Evolutionary conservation across 2,329 filamentous ascomycete genomes (phyloP).

Genomic region (Diplodia seriata): DNA sequence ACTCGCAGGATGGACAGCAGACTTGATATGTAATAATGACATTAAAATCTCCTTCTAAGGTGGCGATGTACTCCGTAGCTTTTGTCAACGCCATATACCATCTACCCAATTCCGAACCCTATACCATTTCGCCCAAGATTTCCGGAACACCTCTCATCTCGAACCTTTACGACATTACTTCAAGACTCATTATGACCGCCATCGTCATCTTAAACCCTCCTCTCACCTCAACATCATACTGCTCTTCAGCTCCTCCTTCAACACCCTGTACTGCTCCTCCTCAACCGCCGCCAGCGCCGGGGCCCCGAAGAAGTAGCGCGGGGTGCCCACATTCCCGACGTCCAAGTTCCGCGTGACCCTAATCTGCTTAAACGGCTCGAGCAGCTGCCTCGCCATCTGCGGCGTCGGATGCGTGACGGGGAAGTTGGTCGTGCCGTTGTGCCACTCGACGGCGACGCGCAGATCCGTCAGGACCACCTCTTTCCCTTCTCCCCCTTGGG

Average conservation of each 20-base stretch:
- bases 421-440: slow-evolving; percentile 26
- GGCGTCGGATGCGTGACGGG: slow-evolving; percentile 15
- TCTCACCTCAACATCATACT: slow-evolving; percentile 2
- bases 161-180: not conserved
- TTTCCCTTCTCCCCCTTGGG: no score
- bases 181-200: not conserved
- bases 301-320: slow-evolving; percentile 21
- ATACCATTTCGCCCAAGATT: not conserved
- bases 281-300: slow-evolving; percentile 9
- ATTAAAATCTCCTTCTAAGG: not conserved
- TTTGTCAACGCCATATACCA: not conserved
- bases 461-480: not conserved
- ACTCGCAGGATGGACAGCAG: not conserved
- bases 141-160: not conserved
- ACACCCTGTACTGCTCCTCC: slow-evolving; percentile 15
- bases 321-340: slow-evolving; percentile 11
- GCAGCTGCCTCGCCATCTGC: slow-evolving; percentile 15
- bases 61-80: not conserved
- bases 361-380: slow-evolving; percentile 13
- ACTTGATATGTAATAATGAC: not conserved
- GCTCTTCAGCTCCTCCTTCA: slow-evolving; percentile 16
- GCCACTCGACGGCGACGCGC: slow-evolving; percentile 14
- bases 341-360: not conserved
- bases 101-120: not conserved
- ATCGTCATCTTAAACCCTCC: not conserved